Base-by-base conservation (phyloP, 2,329 filamentous ascomycete genomes). In the Venturia aucupariae region DNA sequence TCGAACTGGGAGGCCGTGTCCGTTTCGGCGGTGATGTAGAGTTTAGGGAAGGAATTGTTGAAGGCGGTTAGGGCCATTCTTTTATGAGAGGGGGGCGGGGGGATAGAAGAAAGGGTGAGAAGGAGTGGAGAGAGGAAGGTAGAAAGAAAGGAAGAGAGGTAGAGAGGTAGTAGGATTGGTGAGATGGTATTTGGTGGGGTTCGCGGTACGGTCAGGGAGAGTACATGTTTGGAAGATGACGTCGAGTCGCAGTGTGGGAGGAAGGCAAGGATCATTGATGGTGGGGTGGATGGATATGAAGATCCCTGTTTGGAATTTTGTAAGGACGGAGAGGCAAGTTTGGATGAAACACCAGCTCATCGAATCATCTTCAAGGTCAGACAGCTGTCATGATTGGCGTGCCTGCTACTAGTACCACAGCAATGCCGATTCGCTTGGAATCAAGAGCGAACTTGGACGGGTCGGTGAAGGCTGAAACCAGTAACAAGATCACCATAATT, bases 11-110 rank as follows among this genome's bases (percentile, higher is more conserved):
- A 22, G 4, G 19, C 59, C 5, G 32, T 30, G 42, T 79, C 75
- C 15, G 79, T 79, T 66, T 82, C 81, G 32, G 79, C 77, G 3
- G 80, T 80, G 54, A 83, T 73, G 67, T 81, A 77, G n/a, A 83
- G 71, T 41, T 57, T 61, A 22, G 64, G 64, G 19, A 54, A 35
- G 10, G 22, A 24, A 32, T 24, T 63, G 60, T 55, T 54, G 60
- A 63, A 65, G 38, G 44, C 11, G 4, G 63, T 48, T 13, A 64
- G 60, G n/a, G 51, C 15, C 51, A 57, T 57, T 57, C 35, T 57
- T 17, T 2, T 3, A 19, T n/a, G 42, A 7, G 19, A 46, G 10
- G 42, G 7, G 10, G 42, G n/a, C 7, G n/a, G 42, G 42, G n/a
- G n/a, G n/a, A n/a, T n/a, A n/a, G n/a, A n/a, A n/a, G n/a, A n/a